Base-by-base conservation (phyloP, 116 monocot genomes). In the Phalaenopsis hybrid region DNA sequence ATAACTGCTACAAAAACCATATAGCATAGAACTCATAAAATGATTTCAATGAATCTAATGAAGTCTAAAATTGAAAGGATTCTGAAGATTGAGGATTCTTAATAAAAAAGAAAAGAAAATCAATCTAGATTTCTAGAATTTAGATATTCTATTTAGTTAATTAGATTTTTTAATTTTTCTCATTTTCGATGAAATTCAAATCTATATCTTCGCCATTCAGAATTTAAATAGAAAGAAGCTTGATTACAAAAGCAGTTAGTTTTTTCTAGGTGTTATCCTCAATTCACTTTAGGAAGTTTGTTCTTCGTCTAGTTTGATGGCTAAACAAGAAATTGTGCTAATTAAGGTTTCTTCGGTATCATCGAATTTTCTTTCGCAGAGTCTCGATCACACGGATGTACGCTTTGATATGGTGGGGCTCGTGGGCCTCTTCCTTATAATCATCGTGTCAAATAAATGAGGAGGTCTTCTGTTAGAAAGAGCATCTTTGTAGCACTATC, bases 21-120 rank as follows among this genome's bases (percentile, higher is more conserved):
- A 72, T 72, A 72, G 7, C 31, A 72, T 34, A 37, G 72, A 37
- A 72, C 72, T 41, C 34, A 72, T 72, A 72, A 72, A 72, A 18
- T 13, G 34, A 72, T 72, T 72, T 72, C 5, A 10, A 72, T 37
- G 28, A 72, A 33, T 72, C 72, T 72, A 15, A 72, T 33, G 4
- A 72, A 72, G 9, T 33, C 34, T 33, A 72, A 72, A 34, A 72
- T 72, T 8, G 10, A 72, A 72, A 72, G 8, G 0, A 72, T 72
- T 72, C 72, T 12, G 1, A 72, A 2, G 13, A 1, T 33, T 28
- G 15, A 72, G 11, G 5, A 37, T 6, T 9, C 8, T 12, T 37
- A 37, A 51, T 10, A 51, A 51, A 51, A 51, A 10, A 51, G 0
- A 51, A 11, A 51, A 3, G 0, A 33, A 72, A 72, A 34, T 9